phyloP scores from a whole-genome alignment of 305 asterid species.

The Plantago lanceolata region DNA sequence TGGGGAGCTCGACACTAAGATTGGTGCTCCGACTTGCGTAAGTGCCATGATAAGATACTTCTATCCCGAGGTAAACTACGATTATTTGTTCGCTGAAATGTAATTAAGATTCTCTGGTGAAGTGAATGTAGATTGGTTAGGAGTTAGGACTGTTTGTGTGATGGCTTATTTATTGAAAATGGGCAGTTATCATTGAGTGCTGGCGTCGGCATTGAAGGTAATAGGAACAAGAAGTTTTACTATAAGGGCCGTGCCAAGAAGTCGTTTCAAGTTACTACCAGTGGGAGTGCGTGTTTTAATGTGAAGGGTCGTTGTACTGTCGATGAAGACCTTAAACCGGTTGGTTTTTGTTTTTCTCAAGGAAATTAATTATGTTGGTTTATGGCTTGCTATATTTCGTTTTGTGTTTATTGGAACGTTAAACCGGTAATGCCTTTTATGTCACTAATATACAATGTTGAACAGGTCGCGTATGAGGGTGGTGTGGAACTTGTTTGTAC shows the following conservation, averaged over 20 bases:
- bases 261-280: slow-evolving; percentile 54
- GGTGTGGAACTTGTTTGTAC: slow-evolving; percentile 72
- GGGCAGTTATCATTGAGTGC: slow-evolving; percentile 52
- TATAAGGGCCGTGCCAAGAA: slow-evolving; percentile 59
- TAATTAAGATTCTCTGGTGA: not conserved
- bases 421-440: not conserved
- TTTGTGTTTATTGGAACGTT: not conserved
- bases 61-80: slow-evolving; percentile 52
- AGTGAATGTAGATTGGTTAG: not conserved
- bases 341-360: slow-evolving; percentile 20
- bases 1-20: slow-evolving; percentile 81
- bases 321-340: slow-evolving; percentile 63
- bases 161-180: slow-evolving; percentile 21
- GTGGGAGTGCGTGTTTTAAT: slow-evolving; percentile 46
- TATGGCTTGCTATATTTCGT: not conserved
- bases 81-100: not conserved
- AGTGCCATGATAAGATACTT: slow-evolving; percentile 62
- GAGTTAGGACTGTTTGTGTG: not conserved
- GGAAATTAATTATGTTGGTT: slow-evolving; percentile 1
- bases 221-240: slow-evolving; percentile 47
- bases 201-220: slow-evolving; percentile 57
- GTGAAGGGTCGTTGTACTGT: slow-evolving; percentile 60
- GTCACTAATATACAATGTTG: slow-evolving; percentile 8
- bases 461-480: slow-evolving; percentile 58
- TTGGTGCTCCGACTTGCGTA: slow-evolving; percentile 59